Base-by-base conservation (phyloP, 768 basidiomycete genomes). In the Suillus clintonianus region DNA sequence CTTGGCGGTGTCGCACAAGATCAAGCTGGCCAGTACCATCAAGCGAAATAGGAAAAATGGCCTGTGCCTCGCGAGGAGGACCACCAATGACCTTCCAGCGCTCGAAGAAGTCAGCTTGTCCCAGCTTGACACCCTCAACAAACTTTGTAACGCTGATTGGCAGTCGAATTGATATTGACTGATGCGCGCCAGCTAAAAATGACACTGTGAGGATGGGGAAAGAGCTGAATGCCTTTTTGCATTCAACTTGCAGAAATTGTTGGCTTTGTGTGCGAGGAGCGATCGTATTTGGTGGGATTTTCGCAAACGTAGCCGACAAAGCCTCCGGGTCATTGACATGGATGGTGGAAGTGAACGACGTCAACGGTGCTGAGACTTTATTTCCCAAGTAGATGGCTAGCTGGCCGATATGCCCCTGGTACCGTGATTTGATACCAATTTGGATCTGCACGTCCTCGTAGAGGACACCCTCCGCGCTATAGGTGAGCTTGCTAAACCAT, bases 1-100 rank as follows among this genome's bases (percentile, higher is more conserved):
- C 86, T 73, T 90, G 87, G 45, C 85, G 83, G 70, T 97, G 83
- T 72, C 85, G 90, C 14, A 80, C 81, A 11, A 90, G 69, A 72
- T 99, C 92, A 48, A 98, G 80, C 63, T 91, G 86, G 11, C 92
- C 93, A 10, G 79, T 73, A 17, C 79, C 79, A 50, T 85, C 87
- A 27, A 97, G 79, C 37, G 79, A 74, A 63, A 99, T 89, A 0
- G 94, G 89, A 77, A 97, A 97, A 61, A 99, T 83, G 54, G 78
- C 75, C 74, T 99, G 97, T 32, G 91, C 87, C 79, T 99, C 97
- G 57, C 96, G 86, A 34, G 97, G 97, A 14, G 94, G 83, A 1
- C 97, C 97, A 8, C 97, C 97, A 59, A 99, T 99, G 69, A 97
- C 79, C 76, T 95, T 96, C 97, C 97, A 99, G 59, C 97, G 83